A percentile compares a stretch with the other conserved stretches of the same genome.
Conservation (phyloP, 805 yeast species). For the Dipodascopsis tothii region DNA sequence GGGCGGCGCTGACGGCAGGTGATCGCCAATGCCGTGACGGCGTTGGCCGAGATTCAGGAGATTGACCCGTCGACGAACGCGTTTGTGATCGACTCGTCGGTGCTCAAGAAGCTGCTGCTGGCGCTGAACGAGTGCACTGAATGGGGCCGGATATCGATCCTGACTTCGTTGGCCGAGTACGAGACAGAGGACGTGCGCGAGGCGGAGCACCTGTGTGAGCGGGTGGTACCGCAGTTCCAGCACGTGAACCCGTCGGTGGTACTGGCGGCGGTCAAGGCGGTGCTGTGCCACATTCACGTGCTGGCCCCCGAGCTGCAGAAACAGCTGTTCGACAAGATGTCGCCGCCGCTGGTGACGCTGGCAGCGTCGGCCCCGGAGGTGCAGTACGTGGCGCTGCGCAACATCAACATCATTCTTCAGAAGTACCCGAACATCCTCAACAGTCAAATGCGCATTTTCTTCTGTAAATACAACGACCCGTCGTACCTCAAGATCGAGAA, state of each 20-base stretch:
- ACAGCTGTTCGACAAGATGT: constrained; percentile 26
- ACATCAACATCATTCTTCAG: constrained; percentile 81
- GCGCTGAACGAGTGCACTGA: constrained; percentile 96
- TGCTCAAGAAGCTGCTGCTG: constrained; percentile 52
- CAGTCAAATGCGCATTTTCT: constrained; percentile 79
- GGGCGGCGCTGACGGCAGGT: constrained; percentile 28
- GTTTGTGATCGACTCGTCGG: constrained; percentile 36
- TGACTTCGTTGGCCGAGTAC: constrained; percentile 73
- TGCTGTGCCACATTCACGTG: constrained; percentile 57
- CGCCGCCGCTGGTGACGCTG: constrained; percentile 56
- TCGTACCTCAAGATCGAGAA: constrained; percentile 93
- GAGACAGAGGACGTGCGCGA: constrained; percentile 50
- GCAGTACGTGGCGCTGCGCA: constrained; percentile 86
- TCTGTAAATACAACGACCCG: constrained; percentile 84
- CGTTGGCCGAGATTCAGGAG: constrained; percentile 75
- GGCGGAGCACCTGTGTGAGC: constrained; percentile 76
- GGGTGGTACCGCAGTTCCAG: constrained; percentile 90
- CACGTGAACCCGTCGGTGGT: constrained; percentile 97
- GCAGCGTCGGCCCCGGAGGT: constrained; percentile 88
- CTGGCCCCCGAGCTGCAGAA: constrained; percentile 29
- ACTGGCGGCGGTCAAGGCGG: constrained; percentile 71
- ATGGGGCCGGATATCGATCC: constrained; percentile 92
- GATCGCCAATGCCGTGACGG: constrained; percentile 84
- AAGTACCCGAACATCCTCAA: constrained; percentile 74
- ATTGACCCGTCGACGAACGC: constrained; percentile 49